phyloP scores from a whole-genome alignment of 2,329 filamentous ascomycete species.

The Hymenoscyphus salicellus region DNA sequence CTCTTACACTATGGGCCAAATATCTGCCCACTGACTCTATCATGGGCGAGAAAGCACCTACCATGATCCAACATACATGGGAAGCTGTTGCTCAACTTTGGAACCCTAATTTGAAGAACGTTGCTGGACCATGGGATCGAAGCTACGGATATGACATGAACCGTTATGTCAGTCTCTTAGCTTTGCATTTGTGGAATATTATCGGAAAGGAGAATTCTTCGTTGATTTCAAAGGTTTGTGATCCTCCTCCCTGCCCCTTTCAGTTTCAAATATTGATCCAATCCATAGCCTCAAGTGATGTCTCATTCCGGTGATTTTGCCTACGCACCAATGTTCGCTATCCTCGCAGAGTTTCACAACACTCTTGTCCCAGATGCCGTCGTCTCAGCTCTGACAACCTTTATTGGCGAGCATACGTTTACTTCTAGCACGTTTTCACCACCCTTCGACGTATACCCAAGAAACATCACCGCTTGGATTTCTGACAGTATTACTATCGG shows the following conservation, averaged over 20 bases:
- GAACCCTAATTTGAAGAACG: conserved; percentile 57
- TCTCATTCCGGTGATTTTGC: conserved; percentile 59
- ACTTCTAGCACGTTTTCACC: conserved; percentile 53
- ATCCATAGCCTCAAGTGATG: conserved; percentile 38
- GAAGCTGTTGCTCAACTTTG: conserved; percentile 50
- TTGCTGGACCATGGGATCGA: conserved; percentile 64
- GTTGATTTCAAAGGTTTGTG: conserved; percentile 24
- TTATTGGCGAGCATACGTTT: conserved; percentile 53
- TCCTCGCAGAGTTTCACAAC: conserved; percentile 50
- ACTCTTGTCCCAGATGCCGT: conserved; percentile 44
- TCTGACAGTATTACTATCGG: conserved; percentile 57
- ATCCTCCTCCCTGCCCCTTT: background rate
- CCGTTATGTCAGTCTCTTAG: conserved; percentile 56
- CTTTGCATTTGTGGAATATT: conserved; percentile 57
- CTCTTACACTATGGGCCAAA: conserved; percentile 56
- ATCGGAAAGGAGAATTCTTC: conserved; percentile 44
- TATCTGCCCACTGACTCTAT: conserved; percentile 54
- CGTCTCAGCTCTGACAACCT: conserved; percentile 42
- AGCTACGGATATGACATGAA: conserved; percentile 64
- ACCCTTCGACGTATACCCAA: conserved; percentile 53
- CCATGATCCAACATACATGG: conserved; percentile 55
- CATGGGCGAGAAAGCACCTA: conserved; percentile 50
- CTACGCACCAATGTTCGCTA: conserved; percentile 54
- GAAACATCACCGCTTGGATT: conserved; percentile 60
- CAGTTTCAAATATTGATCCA: background rate